Conservation (phyloP, 495 filamentous ascomycete species). For the Arthonia radiata region DNA sequence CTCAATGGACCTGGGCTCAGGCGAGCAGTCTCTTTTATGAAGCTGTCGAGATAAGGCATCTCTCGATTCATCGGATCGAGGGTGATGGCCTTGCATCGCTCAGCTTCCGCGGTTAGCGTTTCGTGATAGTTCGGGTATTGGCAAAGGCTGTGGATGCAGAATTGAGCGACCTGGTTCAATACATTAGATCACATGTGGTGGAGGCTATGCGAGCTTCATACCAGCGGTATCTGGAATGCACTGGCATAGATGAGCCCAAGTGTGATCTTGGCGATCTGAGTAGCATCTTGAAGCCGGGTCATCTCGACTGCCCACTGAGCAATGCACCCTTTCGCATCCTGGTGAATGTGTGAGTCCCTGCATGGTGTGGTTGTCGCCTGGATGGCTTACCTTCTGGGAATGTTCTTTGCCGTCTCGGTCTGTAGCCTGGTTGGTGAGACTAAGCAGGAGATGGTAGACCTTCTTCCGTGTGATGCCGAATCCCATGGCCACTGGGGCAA, state of each 20-base stretch:
- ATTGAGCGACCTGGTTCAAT: no score
- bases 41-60: constrained; percentile 9
- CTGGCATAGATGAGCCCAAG: no score
- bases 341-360: no score
- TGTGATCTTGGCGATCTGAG: constrained; percentile 4
- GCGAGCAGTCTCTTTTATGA: constrained; percentile 8
- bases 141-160: constrained; percentile 5
- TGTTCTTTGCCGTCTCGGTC: no score
- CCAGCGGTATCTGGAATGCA: constrained; percentile 7
- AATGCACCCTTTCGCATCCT: constrained; percentile 2
- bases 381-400: no score
- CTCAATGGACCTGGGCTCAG: constrained; percentile 4
- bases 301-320: constrained; percentile 6
- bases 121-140: constrained; percentile 5
- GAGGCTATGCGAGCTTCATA: no score
- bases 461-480: no score
- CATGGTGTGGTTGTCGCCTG: no score
- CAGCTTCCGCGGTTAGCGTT: constrained; percentile 3
- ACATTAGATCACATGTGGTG: no score
- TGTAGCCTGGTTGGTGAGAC: no score
- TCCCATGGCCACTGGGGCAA: no score
- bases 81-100: constrained; percentile 1
- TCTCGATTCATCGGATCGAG: constrained; percentile 4
- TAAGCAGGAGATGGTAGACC: no score
- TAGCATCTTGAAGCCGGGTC: constrained; percentile 3